phyloP scores from a whole-genome alignment of 495 filamentous ascomycete species.

The Penicillium crystallinum region DNA sequence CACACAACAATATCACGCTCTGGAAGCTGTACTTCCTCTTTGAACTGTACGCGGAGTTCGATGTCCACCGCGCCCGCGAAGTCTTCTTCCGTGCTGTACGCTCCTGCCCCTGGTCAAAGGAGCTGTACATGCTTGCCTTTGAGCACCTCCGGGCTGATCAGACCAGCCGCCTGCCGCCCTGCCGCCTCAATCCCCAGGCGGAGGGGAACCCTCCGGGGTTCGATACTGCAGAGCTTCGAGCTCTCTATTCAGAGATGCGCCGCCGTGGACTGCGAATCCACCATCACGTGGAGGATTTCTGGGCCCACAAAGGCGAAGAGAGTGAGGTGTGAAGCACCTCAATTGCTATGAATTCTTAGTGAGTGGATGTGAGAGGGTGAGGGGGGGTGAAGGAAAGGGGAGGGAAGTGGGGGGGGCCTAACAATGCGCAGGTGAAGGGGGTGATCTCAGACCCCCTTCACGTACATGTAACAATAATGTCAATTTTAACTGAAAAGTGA shows the following conservation, averaged over 20 bases:
- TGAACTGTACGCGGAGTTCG: constrained; percentile 30
- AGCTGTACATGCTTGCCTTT: constrained; percentile 60
- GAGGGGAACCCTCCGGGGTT: not conserved
- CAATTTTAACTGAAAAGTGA: not conserved
- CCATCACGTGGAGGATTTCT: not conserved
- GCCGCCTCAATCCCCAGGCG: not conserved
- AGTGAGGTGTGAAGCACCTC: not conserved
- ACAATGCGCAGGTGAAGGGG: not conserved
- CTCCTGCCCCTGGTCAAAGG: constrained; percentile 73
- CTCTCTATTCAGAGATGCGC: constrained; percentile 1
- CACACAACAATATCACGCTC: constrained; percentile 38
- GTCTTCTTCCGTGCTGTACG: constrained; percentile 46
- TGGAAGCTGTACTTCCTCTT: constrained; percentile 68
- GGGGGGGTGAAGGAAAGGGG: not conserved
- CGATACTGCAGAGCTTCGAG: not conserved
- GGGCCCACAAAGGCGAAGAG: not conserved
- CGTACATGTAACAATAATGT: not conserved
- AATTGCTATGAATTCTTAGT: not conserved
- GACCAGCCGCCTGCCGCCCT: not conserved
- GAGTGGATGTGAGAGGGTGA: too few species aligned
- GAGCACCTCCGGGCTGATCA: constrained; percentile 38
- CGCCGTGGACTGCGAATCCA: not conserved
- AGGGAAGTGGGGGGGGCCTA: not conserved
- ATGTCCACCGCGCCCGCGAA: constrained; percentile 40
- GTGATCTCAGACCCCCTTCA: not conserved